A percentile compares a stretch with the other conserved stretches of the same genome.
Evolutionary conservation across 768 basidiomycete species (phyloP).

Genomic region (Lentinula sp.): DNA sequence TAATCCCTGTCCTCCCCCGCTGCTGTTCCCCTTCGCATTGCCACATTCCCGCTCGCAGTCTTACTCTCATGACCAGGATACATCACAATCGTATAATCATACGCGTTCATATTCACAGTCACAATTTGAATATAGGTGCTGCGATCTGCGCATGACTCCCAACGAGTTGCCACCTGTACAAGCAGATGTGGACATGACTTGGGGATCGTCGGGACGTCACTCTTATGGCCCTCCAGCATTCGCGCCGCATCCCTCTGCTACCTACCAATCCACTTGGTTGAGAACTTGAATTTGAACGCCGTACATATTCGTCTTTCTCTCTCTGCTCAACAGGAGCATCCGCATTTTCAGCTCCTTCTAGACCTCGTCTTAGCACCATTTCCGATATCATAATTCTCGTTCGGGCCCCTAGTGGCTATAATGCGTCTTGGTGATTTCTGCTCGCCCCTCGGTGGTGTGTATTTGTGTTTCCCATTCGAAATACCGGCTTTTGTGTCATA

Average conservation of each 20-base stretch:
- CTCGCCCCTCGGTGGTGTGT: slow-evolving; percentile 16
- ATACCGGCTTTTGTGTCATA: slow-evolving; percentile 17
- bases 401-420: slow-evolving; percentile 9
- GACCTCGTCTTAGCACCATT: slow-evolving; percentile 12
- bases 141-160: slow-evolving; percentile 37
- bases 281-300: slow-evolving; percentile 29
- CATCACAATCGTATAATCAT: slow-evolving; percentile 40
- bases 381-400: slow-evolving; percentile 15
- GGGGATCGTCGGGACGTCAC: slow-evolving; percentile 39
- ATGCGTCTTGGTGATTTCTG: slow-evolving; percentile 16
- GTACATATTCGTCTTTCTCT: slow-evolving; percentile 9
- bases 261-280: slow-evolving; percentile 46
- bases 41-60: slow-evolving; percentile 55
- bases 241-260: slow-evolving; percentile 33
- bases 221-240: slow-evolving; percentile 35
- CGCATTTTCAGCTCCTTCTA: slow-evolving; percentile 14
- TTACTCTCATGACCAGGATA: slow-evolving; percentile 44
- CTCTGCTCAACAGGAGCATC: slow-evolving; percentile 21
- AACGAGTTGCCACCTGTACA: slow-evolving; percentile 30
- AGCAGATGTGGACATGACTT: slow-evolving; percentile 32
- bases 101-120: slow-evolving; percentile 57
- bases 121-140: slow-evolving; percentile 46
- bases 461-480: slow-evolving; percentile 29
- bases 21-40: slow-evolving; percentile 27
- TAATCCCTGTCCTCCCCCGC: slow-evolving; percentile 28